These are phyloP conservation scores for Vitellaria paradoxa DNA, from an alignment of 179 eudicot species.

Conservation along the genomic window DNA sequence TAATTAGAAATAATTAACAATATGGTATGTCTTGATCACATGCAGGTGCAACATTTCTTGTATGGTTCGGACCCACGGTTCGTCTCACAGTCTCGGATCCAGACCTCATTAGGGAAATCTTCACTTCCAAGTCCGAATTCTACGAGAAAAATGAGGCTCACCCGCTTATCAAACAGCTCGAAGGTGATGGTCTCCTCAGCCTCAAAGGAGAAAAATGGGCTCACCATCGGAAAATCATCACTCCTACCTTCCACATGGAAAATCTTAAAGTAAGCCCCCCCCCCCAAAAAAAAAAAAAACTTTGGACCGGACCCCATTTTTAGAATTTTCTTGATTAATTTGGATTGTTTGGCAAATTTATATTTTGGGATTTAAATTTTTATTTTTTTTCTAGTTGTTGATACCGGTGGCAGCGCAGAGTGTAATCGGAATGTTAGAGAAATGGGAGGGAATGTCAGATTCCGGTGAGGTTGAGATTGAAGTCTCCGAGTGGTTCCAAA, in stretches of 20 bases:
- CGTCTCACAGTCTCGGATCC: conserved; percentile 71
- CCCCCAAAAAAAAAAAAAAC: too few species aligned
- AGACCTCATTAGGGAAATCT: conserved; percentile 58
- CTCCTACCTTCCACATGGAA: conserved; percentile 73
- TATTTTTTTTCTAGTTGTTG: conserved; percentile 42
- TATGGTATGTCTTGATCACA: not conserved
- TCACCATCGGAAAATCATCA: conserved; percentile 70
- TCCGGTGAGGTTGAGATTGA: conserved; percentile 67
- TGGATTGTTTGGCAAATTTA: too few species aligned
- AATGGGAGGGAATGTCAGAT: conserved; percentile 41
- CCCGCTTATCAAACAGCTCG: conserved; percentile 70
- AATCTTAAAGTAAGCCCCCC: conserved; percentile 57
- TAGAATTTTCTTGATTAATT: too few species aligned
- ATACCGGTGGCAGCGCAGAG: conserved; percentile 52
- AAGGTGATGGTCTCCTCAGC: conserved; percentile 68
- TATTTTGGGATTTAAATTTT: not conserved
- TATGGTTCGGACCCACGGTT: conserved; percentile 76
- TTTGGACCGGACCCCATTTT: too few species aligned
- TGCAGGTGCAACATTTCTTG: conserved; percentile 57
- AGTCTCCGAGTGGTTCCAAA: conserved; percentile 57
- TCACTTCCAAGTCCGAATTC: conserved; percentile 44
- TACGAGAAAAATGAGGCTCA: conserved; percentile 75
- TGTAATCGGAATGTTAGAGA: conserved; percentile 57
- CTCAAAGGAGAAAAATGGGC: conserved; percentile 80
- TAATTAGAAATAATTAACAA: too few species aligned